phyloP scores from a whole-genome alignment of 83 land plant genomes.

The Larix sibirica region DNA sequence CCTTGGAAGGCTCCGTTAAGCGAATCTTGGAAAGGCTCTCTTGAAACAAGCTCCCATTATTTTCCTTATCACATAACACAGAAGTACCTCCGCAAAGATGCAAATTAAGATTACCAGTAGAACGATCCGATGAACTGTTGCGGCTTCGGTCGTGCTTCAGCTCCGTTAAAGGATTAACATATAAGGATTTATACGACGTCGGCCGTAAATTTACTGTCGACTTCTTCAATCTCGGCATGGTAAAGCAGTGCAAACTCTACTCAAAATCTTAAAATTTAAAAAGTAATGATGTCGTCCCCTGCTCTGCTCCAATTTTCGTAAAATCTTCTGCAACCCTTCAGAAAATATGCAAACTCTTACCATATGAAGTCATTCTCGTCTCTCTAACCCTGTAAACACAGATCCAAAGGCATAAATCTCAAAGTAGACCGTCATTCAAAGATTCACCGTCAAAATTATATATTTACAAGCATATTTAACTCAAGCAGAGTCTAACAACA shows the following conservation, averaged over 20 bases:
- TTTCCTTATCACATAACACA: conserved; percentile 19
- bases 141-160: conserved; percentile 27
- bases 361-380: too few species aligned
- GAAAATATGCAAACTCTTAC: too few species aligned
- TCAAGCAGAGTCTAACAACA: too few species aligned
- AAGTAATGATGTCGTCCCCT: too few species aligned
- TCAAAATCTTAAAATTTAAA: too few species aligned
- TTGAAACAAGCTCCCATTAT: conserved; percentile 7
- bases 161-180: conserved; percentile 34
- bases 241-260: background rate
- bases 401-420: too few species aligned
- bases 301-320: too few species aligned
- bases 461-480: too few species aligned
- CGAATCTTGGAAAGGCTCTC: conserved; percentile 13
- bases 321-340: too few species aligned
- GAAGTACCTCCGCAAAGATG: conserved; percentile 29
- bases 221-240: conserved; percentile 28
- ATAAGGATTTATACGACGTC: conserved; percentile 32
- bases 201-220: background rate
- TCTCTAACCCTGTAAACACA: too few species aligned
- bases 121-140: conserved; percentile 17
- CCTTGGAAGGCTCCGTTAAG: background rate
- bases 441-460: too few species aligned
- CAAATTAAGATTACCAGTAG: conserved; percentile 1
- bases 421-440: too few species aligned